Conservation (phyloP, 192 early-diverging fungal genomes). For the Gigaspora rosea region DNA sequence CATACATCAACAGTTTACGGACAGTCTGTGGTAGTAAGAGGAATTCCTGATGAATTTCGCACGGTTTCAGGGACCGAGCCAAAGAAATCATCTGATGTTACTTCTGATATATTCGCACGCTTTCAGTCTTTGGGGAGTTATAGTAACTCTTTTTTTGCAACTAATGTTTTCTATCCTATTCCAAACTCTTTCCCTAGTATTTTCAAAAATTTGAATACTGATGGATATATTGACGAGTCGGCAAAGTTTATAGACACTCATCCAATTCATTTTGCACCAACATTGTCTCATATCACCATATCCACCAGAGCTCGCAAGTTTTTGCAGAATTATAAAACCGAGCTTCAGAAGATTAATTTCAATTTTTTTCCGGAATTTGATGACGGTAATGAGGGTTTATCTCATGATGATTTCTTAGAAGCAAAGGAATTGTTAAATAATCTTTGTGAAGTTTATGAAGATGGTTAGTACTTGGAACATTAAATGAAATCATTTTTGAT, state of each 20-base stretch:
- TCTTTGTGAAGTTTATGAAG: slow-evolving; percentile 9
- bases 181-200: slow-evolving; percentile 46
- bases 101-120: neutral
- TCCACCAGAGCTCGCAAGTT: neutral
- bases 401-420: slow-evolving; percentile 17
- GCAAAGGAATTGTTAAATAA: slow-evolving; percentile 1
- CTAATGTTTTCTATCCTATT: slow-evolving; percentile 39
- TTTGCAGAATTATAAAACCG: neutral
- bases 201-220: slow-evolving; percentile 37
- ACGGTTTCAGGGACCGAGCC: neutral
- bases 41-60: neutral
- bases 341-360: slow-evolving; percentile 6
- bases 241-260: neutral
- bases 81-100: neutral
- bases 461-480: neutral
- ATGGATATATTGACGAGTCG: slow-evolving; percentile 34
- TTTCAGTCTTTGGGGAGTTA: neutral
- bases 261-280: slow-evolving; percentile 9
- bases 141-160: neutral
- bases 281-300: slow-evolving; percentile 11
- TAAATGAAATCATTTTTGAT: too few relatives aligned
- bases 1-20: neutral
- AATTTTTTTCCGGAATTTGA: slow-evolving; percentile 18
- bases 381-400: slow-evolving; percentile 9
- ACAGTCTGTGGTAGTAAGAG: slow-evolving; percentile 24